Conservation (phyloP, 768 basidiomycete genomes). For the Pleurotus eryngii region DNA sequence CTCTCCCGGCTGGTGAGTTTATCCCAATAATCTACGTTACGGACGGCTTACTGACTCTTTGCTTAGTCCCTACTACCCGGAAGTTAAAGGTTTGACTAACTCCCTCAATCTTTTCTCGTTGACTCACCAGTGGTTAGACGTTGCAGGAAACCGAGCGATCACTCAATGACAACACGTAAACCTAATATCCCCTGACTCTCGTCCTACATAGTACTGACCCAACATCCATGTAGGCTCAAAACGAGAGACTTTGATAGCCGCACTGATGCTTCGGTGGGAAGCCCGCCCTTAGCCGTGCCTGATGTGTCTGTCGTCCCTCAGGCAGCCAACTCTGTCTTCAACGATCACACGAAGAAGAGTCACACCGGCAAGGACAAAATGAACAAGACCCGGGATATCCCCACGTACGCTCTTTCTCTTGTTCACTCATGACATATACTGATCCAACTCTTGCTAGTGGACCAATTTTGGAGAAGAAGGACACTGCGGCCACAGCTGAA, state of each 20-base stretch:
- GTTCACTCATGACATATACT: neutral
- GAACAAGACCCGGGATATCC: slow-evolving; percentile 4
- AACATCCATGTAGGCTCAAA: neutral
- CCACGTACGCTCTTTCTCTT: neutral
- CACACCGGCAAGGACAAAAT: slow-evolving; percentile 1
- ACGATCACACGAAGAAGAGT: neutral
- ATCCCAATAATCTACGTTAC: no score
- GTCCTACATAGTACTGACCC: neutral
- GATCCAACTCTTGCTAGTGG: neutral
- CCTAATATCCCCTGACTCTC: neutral
- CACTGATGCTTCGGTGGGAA: neutral
- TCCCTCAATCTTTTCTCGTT: neutral
- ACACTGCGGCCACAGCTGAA: neutral
- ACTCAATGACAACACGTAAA: neutral
- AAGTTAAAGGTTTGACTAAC: neutral
- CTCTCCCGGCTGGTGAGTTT: neutral
- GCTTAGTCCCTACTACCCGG: neutral
- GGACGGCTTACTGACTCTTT: no score
- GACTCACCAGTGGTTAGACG: neutral
- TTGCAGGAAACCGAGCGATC: neutral
- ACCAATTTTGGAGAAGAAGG: slow-evolving; percentile 3
- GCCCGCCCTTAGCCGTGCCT: slow-evolving; percentile 1
- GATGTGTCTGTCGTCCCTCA: neutral
- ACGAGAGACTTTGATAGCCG: slow-evolving; percentile 1
- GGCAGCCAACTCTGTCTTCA: slow-evolving; percentile 1